A percentile compares a stretch with the other conserved stretches of the same genome.
Conservation (phyloP, 2,329 filamentous ascomycete species). For the Ophidiomyces ophidiicola region DNA sequence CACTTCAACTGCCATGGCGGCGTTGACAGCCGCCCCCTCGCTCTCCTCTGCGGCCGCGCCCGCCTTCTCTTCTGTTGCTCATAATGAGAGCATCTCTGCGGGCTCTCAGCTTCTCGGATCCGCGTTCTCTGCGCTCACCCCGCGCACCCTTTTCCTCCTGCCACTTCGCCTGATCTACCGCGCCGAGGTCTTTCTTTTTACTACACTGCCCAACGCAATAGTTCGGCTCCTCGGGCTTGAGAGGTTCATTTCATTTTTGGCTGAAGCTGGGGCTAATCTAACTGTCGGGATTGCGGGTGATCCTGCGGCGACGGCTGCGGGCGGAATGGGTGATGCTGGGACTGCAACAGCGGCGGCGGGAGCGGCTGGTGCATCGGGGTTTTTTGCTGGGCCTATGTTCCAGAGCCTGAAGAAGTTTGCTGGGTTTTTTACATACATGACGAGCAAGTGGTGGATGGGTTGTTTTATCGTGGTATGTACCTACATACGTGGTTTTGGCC, state of each 20-base stretch:
- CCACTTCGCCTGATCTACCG: constrained; percentile 16
- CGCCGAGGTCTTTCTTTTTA: constrained; percentile 15
- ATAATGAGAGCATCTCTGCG: constrained; percentile 1
- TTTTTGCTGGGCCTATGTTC: constrained; percentile 34
- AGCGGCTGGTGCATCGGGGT: constrained; percentile 25
- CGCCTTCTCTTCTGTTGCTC: neutral
- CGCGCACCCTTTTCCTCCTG: constrained; percentile 11
- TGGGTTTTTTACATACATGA: constrained; percentile 79
- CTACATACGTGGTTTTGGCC: neutral
- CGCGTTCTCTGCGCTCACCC: neutral
- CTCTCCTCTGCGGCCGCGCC: neutral
- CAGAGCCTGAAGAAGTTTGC: constrained; percentile 56
- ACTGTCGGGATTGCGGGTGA: constrained; percentile 6
- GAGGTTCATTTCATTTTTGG: constrained; percentile 4
- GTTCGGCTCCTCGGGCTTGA: constrained; percentile 14
- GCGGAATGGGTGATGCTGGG: constrained; percentile 27
- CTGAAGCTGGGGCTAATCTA: constrained; percentile 8
- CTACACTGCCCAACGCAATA: constrained; percentile 13
- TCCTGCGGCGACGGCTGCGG: constrained; percentile 7
- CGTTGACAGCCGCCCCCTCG: constrained; percentile 3
- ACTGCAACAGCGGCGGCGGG: constrained; percentile 26
- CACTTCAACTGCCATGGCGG: constrained; percentile 1
- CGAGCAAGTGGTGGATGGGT: constrained; percentile 80
- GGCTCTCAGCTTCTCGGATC: constrained; percentile 2
- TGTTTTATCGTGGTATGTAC: constrained; percentile 61